Percentiles rank a stretch among this genome's conserved stretches.
These are phyloP conservation scores for Heterobasidion irregulare DNA, from an alignment of 1,284 basidiomycete species.

Conservation along the genomic window DNA sequence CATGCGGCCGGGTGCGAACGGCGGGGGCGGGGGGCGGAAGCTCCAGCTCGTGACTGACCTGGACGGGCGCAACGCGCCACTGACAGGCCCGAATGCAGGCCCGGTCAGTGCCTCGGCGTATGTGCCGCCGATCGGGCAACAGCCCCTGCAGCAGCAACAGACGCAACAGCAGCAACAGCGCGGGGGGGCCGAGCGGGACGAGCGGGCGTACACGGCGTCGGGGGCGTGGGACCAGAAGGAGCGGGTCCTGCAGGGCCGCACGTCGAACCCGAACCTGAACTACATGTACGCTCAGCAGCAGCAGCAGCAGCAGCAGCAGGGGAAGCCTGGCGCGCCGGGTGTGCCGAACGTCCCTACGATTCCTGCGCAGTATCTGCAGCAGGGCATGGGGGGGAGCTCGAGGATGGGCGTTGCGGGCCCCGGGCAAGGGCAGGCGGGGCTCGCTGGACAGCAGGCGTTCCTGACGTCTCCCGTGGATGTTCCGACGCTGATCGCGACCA, in stretches of 20 bases:
- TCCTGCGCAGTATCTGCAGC: slow-evolving; percentile 61
- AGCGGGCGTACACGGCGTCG: slow-evolving; percentile 32
- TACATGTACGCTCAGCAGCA: slow-evolving; percentile 46
- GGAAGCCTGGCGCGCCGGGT: slow-evolving; percentile 19
- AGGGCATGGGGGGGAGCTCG: slow-evolving; percentile 26
- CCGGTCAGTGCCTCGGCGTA: slow-evolving; percentile 38
- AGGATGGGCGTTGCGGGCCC: too few relatives aligned
- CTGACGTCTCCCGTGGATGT: slow-evolving; percentile 70
- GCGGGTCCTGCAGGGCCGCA: slow-evolving; percentile 40
- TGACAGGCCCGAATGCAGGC: slow-evolving; percentile 25
- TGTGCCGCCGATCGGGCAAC: slow-evolving; percentile 40
- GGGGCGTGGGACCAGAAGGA: slow-evolving; percentile 60
- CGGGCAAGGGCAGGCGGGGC: slow-evolving; percentile 4
- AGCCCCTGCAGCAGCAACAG: slow-evolving; percentile 23
- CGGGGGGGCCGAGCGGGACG: slow-evolving; percentile 19
- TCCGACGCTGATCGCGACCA: slow-evolving; percentile 76
- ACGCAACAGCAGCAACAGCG: slow-evolving; percentile 21
- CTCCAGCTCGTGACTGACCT: slow-evolving; percentile 52
- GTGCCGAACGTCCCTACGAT: slow-evolving; percentile 64
- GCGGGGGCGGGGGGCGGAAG: slow-evolving; percentile 29
- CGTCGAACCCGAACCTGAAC: slow-evolving; percentile 64
- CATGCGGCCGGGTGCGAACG: slow-evolving; percentile 28
- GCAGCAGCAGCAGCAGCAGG: slow-evolving; percentile 24
- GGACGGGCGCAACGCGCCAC: slow-evolving; percentile 52
- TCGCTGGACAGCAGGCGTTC: slow-evolving; percentile 25